Conservation (phyloP, 176 grass and related monocot genomes). For the Zoysia japonica region DNA sequence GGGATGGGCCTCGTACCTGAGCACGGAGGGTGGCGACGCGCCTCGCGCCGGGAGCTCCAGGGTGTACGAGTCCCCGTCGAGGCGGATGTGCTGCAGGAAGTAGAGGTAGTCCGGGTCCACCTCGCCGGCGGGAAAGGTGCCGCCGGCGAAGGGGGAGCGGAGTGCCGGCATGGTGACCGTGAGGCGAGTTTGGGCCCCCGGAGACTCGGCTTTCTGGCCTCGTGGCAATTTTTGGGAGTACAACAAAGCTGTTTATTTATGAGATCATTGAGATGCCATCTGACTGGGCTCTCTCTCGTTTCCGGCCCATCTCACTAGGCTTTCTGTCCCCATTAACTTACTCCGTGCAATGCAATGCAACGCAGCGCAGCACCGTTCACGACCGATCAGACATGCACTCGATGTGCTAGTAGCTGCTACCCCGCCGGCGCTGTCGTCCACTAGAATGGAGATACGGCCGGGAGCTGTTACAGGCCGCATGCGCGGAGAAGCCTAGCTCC, state of each 20-base stretch:
- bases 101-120: slow-evolving; percentile 61
- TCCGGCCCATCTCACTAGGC: background rate
- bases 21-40: background rate
- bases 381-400: background rate
- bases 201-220: background rate
- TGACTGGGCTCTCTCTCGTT: background rate
- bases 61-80: slow-evolving; percentile 53
- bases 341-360: background rate
- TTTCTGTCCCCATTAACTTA: background rate
- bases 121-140: slow-evolving; percentile 34
- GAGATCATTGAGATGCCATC: background rate
- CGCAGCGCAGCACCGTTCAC: background rate
- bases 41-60: slow-evolving; percentile 42
- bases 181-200: background rate
- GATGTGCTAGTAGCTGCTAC: background rate
- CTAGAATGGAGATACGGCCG: background rate
- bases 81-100: slow-evolving; percentile 57
- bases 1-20: slow-evolving; percentile 52
- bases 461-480: too few species aligned
- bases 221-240: background rate
- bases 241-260: background rate
- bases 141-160: slow-evolving; percentile 21
- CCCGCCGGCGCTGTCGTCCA: background rate
- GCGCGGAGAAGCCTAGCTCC: background rate
- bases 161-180: background rate